Base-by-base conservation (phyloP, 768 basidiomycete species). In the Termitomyces sp. region DNA sequence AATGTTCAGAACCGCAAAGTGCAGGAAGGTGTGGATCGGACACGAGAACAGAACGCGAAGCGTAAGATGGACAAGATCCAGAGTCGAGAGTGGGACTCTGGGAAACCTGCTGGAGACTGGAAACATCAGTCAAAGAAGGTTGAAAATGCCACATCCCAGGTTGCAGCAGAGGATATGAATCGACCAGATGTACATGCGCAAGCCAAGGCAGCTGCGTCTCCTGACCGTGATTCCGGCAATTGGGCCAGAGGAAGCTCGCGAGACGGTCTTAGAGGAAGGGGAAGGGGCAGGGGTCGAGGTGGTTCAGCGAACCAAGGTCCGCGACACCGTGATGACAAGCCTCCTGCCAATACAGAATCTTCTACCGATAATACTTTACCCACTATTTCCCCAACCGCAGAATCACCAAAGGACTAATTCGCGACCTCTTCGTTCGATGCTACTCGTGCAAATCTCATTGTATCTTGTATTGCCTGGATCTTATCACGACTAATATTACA, bases 31-130 rank as follows among this genome's bases (percentile, higher is more conserved):
- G 75, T 92, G 58, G 77, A 92, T 68, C 80, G 80, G 30, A 80
- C 87, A 35, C 84, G 90, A 30, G 88, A 90, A 65, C 83, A 88
- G 73, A 90, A 88, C 62, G 89, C 90, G 54, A 83, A 82, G 63
- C 77, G 87, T 36, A 93, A 93, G 74, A 76, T 92, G 80, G 88
- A 88, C n/a, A 90, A 87, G 74, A 79, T 84, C 24, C 83, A 83
- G 65, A 84, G 73, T 61, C 81, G 91, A 16, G 91, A 93, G 74
- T 93, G 91, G 91, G 91, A 93, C 68, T 86, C 88, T 30, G 88
- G 83, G 20, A 93, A 93, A 64, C 70, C 76, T 8, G 57, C 66
- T 9, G 62, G 56, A 30, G 72, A 70, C 28, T 69, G 70, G 72
- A 73, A 72, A 60, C 59, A 64, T 24, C 59, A 61, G 45, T 26